Evolutionary conservation across 2,329 filamentous ascomycete species (phyloP), one percentile per base, ranked within the genome.

Genomic region (Laburnicola sp.): DNA sequence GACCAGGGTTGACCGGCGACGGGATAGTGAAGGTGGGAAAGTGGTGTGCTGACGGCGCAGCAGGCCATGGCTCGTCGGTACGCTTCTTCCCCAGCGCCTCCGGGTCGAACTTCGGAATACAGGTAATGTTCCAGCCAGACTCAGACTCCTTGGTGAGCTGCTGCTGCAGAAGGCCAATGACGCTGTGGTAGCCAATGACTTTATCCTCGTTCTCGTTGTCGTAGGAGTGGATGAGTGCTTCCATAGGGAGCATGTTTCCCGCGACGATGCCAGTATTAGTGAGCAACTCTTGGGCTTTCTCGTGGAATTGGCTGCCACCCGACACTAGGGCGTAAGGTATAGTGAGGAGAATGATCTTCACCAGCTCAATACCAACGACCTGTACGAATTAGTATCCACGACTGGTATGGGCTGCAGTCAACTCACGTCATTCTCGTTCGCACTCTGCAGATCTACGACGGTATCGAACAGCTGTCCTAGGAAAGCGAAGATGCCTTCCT

Each of bases 201-300:
- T 85, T 85, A 21, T 84, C 80, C 41, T 83, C 81, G 45, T 78
- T 81, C 48, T 86, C 84, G 4, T 80, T 80, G 2, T 78, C 84
- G 69, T 93, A 97, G 2, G 92, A 91, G 61, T 97, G 90, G 44
- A 97, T 90, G 48, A 97, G 77, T 26, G 86, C 80, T 69, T 97
- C 92, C 31, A 97, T 80, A 2, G 88, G 82, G 70, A 97, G 90
- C 8, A 89, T 88, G 56, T 94, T 91, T 2, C 88, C 89, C 8
- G 93, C 91, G 63, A 97, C 95, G 58, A 97, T 91, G 49, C 94
- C 92, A 2, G 94, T 97, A 78, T 95, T 96, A 59, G 95, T 89
- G 70, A 99, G 85, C 46, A 97, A 79, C 40, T 89, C 86, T 1
- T 82, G 80, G 2, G 91, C 91, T 58, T 88, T 81, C 62, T 87